Evolutionary conservation across 1,284 basidiomycete species (phyloP), one percentile per base, ranked within the genome.

Genomic region (Laetiporus sulphureus): DNA sequence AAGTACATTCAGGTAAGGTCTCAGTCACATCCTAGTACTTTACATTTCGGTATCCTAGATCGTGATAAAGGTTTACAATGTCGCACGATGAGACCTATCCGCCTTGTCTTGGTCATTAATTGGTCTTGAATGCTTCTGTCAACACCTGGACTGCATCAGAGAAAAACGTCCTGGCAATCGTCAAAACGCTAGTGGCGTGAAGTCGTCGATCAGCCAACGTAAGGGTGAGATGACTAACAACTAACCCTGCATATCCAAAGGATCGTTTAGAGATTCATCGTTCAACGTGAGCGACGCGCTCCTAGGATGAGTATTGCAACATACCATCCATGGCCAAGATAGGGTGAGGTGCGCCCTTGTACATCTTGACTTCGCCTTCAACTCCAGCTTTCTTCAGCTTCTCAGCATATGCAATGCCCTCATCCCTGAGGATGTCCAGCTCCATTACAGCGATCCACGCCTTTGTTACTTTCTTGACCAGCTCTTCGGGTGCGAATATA

Each of bases 281-380:
- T n/a, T n/a, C n/a, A n/a, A n/a, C n/a, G 36, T 22, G 22, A 22
- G 30, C 27, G 22, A 12, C 11, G 19, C 29, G 30, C 39, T 32
- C 25, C 36, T 15, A 6, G 6, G 16, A 12, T 27, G 16, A 40
- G 15, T 19, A 7, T 1, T 18, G 16, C 32, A 19, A 61, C 73
- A 51, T 46, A 71, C 79, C 77, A 47, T 83, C 80, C 75, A 83
- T 79, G 5, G 76, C 75, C 72, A 83, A 75, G 35, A 82, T 75
- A 0, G 78, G 79, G 61, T 84, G 81, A 18, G 82, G 78, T 5
- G 72, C 77, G 15, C 71, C 69, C 50, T 73, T 69, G 55, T 83
- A 83, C 2, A 76, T 60, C 55, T 71, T 71, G 0, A 72, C 60
- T 39, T 80, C 72, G 5, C 74, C 75, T 8, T 71, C 59, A 3